Evolutionary conservation across 2,329 filamentous ascomycete genomes (phyloP), one percentile per base, ranked within the genome.

Genomic region (Truncatella angustata): DNA sequence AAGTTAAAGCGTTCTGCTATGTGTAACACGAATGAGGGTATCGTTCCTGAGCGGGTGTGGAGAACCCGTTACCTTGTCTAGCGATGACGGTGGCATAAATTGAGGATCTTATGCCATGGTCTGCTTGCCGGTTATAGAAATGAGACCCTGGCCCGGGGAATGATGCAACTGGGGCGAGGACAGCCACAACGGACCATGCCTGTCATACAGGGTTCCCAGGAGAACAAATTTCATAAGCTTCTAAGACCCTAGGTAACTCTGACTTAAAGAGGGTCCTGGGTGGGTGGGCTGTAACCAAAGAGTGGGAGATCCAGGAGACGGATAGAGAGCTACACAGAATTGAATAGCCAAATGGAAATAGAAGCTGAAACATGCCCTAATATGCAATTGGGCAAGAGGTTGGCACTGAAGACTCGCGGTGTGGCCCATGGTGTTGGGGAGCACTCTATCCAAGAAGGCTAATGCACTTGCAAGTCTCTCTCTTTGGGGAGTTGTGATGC

Each of bases 41-140:
- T 69, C 66, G 75, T 76, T 73, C 72, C 73, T 71, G 70, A 72
- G 66, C 64, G 64, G 60, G 60, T 69, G 69, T 67, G 70, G 70
- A 70, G 69, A 67, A 66, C 66, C 61, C 65, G 66, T 69, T 66
- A 71, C 70, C 69, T 73, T 73, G 72, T 64, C 71, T 68, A 71
- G 71, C 70, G 67, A 71, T 72, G 73, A 75, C 72, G 70, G 73
- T 72, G 74, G 76, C 73, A 80, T 79, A 80, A 80, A 78, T 79
- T 77, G 77, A 71, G 69, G 73, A 78, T 79, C 75, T 80, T 80
- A 81, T 80, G 77, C 75, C 73, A 76, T 76, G 71, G 71, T 66
- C 64, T 65, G 65, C 68, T 68, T 74, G 67, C 74, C 71, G 69
- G 72, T 77, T 78, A 76, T 78, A 77, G 75, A 76, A 77, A 73